Percentiles rank a stretch among this genome's conserved stretches.
Evolutionary conservation across 371 early-diverging fungal species (phyloP).

Genomic region (Apophysomyces sp.): DNA sequence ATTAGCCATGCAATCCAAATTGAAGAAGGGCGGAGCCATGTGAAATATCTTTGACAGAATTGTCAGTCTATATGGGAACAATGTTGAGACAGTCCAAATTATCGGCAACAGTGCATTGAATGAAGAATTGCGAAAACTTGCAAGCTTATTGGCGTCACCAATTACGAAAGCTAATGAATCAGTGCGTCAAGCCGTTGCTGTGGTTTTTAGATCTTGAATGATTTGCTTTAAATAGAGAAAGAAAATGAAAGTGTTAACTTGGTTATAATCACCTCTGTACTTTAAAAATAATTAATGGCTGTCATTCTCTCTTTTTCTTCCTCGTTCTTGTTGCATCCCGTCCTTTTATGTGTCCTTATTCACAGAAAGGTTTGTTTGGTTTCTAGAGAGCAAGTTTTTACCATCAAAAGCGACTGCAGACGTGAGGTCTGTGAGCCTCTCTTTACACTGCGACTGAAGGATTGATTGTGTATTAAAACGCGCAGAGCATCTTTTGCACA

Average conservation of each 20-base stretch:
- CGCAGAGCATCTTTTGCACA: too few species aligned
- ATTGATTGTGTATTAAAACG: too few species aligned
- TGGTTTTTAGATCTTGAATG: conserved; percentile 3
- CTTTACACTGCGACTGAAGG: too few species aligned
- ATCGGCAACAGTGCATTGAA: conserved; percentile 4
- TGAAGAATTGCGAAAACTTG: conserved; percentile 1
- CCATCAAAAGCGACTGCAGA: not conserved
- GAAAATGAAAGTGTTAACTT: not conserved
- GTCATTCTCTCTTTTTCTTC: not conserved
- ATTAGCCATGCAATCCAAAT: not conserved
- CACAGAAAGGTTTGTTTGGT: not conserved
- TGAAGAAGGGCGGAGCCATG: conserved; percentile 1
- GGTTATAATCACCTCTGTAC: not conserved
- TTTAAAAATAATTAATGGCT: too few species aligned
- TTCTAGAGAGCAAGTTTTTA: conserved; percentile 3
- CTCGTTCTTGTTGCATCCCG: not conserved
- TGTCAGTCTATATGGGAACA: not conserved
- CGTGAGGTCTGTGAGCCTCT: too few species aligned
- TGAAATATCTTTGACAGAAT: conserved; percentile 1
- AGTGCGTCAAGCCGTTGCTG: conserved; percentile 3
- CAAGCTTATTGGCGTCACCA: conserved; percentile 4
- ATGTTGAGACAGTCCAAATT: not conserved
- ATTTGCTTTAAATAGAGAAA: not conserved
- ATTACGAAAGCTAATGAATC: conserved; percentile 4
- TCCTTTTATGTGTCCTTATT: not conserved